Evolutionary conservation across 768 basidiomycete genomes (phyloP), one percentile per base, ranked within the genome.

Genomic region (Mycena amicta): DNA sequence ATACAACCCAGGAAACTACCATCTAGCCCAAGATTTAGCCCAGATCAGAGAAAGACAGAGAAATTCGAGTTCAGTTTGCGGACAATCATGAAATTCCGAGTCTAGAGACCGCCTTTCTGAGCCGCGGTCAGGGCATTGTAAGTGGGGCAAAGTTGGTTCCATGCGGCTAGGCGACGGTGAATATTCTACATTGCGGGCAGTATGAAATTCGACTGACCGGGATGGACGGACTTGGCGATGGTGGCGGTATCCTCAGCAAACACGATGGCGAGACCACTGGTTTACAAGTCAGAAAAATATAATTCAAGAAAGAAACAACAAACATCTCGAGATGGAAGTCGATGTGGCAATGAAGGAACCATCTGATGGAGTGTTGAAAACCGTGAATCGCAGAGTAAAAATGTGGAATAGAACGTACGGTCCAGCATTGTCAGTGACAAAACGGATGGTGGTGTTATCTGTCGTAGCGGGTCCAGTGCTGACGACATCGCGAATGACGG

Each of bases 401-500:
- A 70, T 77, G 78, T 79, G 75, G 67, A 83, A 64, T n/a, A 13
- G 6, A 2, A 62, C 56, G 20, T n/a, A 62, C 39, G 72, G 72
- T 6, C 72, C 74, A 28, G 73, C 64, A 54, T 77, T 77, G 57
- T 78, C 72, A 1, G 77, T 33, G 13, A 46, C 50, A 57, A 76
- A 78, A 15, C 79, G 73, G 49, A 81, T 74, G 15, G 72, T 74
- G 15, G 74, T 72, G 40, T 70, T 71, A 18, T 73, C 70, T 26
- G 31, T 62, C 25, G 61, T 56, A 3, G 23, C 1, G 1, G 50
- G 23, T 8, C 77, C 75, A n/a, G 71, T 68, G 59, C 53, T 68
- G 16, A 86, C 78, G 1, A 83, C 83, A 66, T 89, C 87, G 50
- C 87, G 77, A 56, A 80, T 74, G 49, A 68, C 65, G 1, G 86